Conservation (phyloP, 2,329 filamentous ascomycete species). For the Graphium sp. region DNA sequence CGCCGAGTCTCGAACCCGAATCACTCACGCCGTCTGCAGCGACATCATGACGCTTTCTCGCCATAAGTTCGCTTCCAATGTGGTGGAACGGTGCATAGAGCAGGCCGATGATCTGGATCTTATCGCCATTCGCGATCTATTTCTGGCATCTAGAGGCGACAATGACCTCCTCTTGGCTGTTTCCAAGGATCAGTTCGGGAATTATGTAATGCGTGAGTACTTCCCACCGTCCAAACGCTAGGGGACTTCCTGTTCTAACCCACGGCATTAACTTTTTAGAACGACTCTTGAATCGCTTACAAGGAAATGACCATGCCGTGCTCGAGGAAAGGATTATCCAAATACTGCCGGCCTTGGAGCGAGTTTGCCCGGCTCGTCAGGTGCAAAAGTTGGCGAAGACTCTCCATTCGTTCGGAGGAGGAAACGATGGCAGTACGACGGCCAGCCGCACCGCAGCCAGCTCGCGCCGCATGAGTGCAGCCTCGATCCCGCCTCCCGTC, state of each 20-base stretch:
- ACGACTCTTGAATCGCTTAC: conserved; percentile 54
- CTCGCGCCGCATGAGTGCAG: too few species aligned
- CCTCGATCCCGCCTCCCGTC: too few species aligned
- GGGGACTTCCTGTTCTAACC: too few species aligned
- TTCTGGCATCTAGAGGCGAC: too few species aligned
- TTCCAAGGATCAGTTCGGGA: conserved; percentile 84
- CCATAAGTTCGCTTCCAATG: conserved; percentile 94
- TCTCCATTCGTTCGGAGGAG: too few species aligned
- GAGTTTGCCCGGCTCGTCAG: too few species aligned
- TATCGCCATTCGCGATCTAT: conserved; percentile 45
- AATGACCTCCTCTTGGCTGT: too few species aligned
- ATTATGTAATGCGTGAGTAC: conserved; percentile 85
- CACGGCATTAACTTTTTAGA: conserved; percentile 34
- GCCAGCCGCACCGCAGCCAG: too few species aligned
- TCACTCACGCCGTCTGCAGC: conserved; percentile 57
- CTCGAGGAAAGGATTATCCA: too few species aligned
- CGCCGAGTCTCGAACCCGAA: conserved; percentile 51
- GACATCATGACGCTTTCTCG: conserved; percentile 66
- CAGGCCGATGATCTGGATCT: conserved; percentile 54
- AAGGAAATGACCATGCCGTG: conserved; percentile 39
- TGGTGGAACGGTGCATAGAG: conserved; percentile 84
- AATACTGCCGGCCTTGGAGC: too few species aligned
- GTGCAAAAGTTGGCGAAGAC: too few species aligned
- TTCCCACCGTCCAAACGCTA: neutral
- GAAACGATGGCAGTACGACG: too few species aligned